Conservation (phyloP, 2,329 filamentous ascomycete genomes). For the Coleophoma crateriformis region DNA sequence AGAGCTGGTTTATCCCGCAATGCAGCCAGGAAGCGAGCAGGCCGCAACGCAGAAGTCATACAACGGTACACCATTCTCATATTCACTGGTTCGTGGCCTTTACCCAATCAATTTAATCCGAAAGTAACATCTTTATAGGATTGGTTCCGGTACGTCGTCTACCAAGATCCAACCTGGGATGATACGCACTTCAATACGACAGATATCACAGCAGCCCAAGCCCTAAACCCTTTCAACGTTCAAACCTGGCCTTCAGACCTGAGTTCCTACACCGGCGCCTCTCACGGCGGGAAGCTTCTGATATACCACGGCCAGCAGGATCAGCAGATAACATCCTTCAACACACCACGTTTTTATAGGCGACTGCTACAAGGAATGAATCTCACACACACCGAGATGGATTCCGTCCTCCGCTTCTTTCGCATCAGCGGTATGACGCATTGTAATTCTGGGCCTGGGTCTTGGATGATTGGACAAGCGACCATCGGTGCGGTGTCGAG, state of each 20-base stretch:
- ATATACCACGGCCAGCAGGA: constrained; percentile 36
- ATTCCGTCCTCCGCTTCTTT: constrained; percentile 44
- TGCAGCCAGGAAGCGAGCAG: constrained; percentile 41
- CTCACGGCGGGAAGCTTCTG: constrained; percentile 29
- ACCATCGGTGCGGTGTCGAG: constrained; percentile 55
- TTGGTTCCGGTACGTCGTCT: constrained; percentile 43
- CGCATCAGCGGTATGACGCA: constrained; percentile 45
- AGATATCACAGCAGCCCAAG: constrained; percentile 27
- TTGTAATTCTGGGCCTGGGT: constrained; percentile 42
- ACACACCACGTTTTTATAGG: constrained; percentile 17
- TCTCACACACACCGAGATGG: constrained; percentile 22
- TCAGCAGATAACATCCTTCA: constrained; percentile 19
- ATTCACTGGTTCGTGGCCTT: constrained; percentile 8
- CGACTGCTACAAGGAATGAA: constrained; percentile 2
- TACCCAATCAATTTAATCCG: not conserved
- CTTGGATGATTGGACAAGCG: constrained; percentile 39
- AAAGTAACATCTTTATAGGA: constrained; percentile 29
- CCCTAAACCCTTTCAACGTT: constrained; percentile 20
- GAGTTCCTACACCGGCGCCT: constrained; percentile 2
- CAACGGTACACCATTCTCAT: constrained; percentile 16
- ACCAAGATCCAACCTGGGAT: constrained; percentile 33
- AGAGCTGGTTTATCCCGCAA: constrained; percentile 22
- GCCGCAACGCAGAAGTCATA: constrained; percentile 30
- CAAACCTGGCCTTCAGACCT: constrained; percentile 16
- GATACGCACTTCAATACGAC: constrained; percentile 30